Conservation (phyloP, 2,329 filamentous ascomycete species). For the Scytalidium sp. region DNA sequence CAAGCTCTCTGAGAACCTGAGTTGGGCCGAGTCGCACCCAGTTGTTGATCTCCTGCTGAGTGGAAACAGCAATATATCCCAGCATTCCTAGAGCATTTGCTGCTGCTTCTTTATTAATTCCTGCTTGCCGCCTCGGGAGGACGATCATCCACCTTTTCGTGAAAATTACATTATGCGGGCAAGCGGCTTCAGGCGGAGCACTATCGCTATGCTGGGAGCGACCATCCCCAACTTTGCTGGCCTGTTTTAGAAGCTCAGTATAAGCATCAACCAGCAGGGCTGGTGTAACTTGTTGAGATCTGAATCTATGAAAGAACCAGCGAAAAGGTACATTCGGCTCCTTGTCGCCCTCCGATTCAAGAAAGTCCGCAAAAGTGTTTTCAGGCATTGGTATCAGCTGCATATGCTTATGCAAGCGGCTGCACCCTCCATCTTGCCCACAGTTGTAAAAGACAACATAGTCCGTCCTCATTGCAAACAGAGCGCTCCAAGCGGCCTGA, state of each 20-base stretch:
- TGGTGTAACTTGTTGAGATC: slow-evolving; percentile 17
- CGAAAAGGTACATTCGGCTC: slow-evolving; percentile 30
- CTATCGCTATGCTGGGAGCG: slow-evolving; percentile 7
- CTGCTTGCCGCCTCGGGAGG: slow-evolving; percentile 37
- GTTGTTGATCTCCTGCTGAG: slow-evolving; percentile 29
- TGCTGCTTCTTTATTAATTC: slow-evolving; percentile 30
- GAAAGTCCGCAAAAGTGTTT: slow-evolving; percentile 24
- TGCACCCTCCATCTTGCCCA: slow-evolving; percentile 40
- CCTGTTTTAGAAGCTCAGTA: slow-evolving; percentile 19
- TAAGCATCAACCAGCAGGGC: slow-evolving; percentile 23
- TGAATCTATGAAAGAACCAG: slow-evolving; percentile 31
- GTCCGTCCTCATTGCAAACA: slow-evolving; percentile 25
- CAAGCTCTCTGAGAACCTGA: slow-evolving; percentile 34
- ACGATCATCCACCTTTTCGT: slow-evolving; percentile 43
- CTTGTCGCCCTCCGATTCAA: slow-evolving; percentile 9
- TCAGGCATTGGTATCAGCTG: slow-evolving; percentile 36
- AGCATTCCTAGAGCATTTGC: slow-evolving; percentile 47
- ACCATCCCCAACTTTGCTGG: slow-evolving; percentile 4
- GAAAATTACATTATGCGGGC: slow-evolving; percentile 45
- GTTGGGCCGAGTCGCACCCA: slow-evolving; percentile 35
- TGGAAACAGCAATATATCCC: slow-evolving; percentile 37
- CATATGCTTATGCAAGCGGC: slow-evolving; percentile 46
- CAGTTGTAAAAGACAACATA: slow-evolving; percentile 46
- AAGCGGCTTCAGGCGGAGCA: slow-evolving; percentile 6
- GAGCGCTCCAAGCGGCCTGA: slow-evolving; percentile 30